Evolutionary conservation across 164 flowering plant species (phyloP), one percentile per base, ranked within the genome.

Genomic region (Platanus orientalis): DNA sequence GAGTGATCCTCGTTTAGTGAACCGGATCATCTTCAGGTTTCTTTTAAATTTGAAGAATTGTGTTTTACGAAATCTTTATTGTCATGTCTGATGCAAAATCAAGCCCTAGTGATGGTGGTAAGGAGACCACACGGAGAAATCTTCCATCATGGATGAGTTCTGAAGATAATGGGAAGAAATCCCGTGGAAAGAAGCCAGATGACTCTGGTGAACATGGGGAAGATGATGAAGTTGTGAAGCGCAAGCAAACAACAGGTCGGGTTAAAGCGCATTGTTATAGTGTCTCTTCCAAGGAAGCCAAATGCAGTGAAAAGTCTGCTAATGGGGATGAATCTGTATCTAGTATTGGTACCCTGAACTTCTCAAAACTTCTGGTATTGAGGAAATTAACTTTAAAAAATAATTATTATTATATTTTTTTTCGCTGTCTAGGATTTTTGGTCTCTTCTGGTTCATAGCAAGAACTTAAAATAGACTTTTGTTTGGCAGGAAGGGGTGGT

Each of bases 401-500:
- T 29, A 49, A 32, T 6, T 62, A 19, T 6, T 21, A 36, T 36
- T 3, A 1, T 3, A 36, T 7, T 2, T 24, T 6, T 49, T 27
- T 32, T 26, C 21, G 9, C 17, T 54, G 17, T 58, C 26, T 44
- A 24, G 26, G 23, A 4, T 27, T 65, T 23, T 12, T 2, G 16
- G 6, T 32, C 28, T 1, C 7, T 3, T 17, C 44, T 27, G 2
- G 29, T 64, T 55, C 26, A 5, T 48, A 40, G 24, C 0, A 26
- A 40, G 11, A 24, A 53, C 52, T 64, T 45, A 44, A 4, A 47
- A 39, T 57, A 19, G 9, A 26, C n/a, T 58, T 17, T 57, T 52
- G 30, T 64, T 51, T 77, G 58, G 73, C 80, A 95, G 97, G 96
- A 95, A 69, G 97, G 97, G 11, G 97, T 89, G 17, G 90, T 88